Conservation (phyloP, 495 filamentous ascomycete genomes). For the Trypethelium eluteriae region DNA sequence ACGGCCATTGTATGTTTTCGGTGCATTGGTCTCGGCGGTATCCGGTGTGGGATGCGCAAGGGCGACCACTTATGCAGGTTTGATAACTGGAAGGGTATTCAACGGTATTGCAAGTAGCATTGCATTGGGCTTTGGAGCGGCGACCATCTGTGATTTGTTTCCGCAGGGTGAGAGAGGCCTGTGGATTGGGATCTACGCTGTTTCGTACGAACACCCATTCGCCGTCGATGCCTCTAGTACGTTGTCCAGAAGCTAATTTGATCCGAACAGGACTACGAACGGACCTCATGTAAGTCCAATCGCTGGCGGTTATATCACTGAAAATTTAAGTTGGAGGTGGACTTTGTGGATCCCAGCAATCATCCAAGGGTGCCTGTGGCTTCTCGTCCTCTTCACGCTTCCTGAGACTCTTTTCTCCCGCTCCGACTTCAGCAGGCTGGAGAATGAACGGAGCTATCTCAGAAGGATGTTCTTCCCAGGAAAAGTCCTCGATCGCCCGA, state of each 20-base stretch:
- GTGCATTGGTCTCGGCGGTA: not conserved
- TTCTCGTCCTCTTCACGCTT: conserved; percentile 28
- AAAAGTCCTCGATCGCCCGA: conserved; percentile 20
- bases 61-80: conserved; percentile 14
- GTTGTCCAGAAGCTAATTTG: not conserved
- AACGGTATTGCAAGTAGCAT: conserved; percentile 13
- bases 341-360: conserved; percentile 29
- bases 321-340: conserved; percentile 29
- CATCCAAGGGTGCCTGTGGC: conserved; percentile 19
- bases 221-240: not conserved
- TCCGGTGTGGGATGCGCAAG: not conserved
- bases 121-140: conserved; percentile 15
- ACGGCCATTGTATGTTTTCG: conserved; percentile 12
- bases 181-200: conserved; percentile 29
- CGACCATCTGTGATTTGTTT: conserved; percentile 16
- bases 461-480: conserved; percentile 25
- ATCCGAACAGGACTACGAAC: conserved; percentile 21
- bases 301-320: conserved; percentile 27
- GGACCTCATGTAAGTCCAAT: conserved; percentile 29
- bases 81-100: conserved; percentile 17
- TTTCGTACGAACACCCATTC: conserved; percentile 10
- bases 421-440: conserved; percentile 16
- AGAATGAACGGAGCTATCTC: conserved; percentile 19
- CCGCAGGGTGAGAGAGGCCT: conserved; percentile 17
- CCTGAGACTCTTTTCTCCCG: conserved; percentile 34